Conservation (phyloP, 1,284 basidiomycete genomes). For the Cryptococcus hybrid region DNA sequence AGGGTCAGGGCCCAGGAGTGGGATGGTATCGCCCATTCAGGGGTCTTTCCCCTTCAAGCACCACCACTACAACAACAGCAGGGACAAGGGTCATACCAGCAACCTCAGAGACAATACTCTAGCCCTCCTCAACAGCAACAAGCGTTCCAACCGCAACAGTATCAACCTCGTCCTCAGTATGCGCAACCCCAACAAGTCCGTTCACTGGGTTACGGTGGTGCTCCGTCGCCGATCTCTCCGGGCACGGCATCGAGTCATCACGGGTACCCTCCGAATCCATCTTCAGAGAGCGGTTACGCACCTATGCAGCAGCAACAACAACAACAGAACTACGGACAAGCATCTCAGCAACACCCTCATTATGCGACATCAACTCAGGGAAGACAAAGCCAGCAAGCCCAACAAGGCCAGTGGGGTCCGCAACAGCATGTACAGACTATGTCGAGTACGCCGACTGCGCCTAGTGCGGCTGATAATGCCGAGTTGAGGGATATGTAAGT, state of each 20-base stretch:
- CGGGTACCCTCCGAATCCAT: neutral
- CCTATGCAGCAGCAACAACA: conserved; percentile 8
- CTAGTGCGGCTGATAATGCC: conserved; percentile 19
- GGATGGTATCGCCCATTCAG: neutral
- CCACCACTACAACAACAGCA: conserved; percentile 15
- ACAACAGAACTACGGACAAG: conserved; percentile 8
- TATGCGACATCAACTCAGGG: conserved; percentile 10
- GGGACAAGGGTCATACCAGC: neutral
- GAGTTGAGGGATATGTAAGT: conserved; percentile 40
- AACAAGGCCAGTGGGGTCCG: conserved; percentile 18
- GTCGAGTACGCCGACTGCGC: conserved; percentile 11
- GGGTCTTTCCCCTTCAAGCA: neutral
- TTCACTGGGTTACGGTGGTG: neutral
- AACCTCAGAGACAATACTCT: conserved; percentile 13
- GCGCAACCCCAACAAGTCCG: conserved; percentile 14
- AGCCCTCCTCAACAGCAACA: conserved; percentile 8
- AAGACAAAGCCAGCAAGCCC: conserved; percentile 4
- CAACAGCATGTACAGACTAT: conserved; percentile 12
- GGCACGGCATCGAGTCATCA: neutral
- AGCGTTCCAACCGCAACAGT: conserved; percentile 13
- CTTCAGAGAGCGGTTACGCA: neutral
- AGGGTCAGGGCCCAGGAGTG: neutral
- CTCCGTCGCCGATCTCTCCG: neutral
- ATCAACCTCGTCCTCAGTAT: conserved; percentile 12
- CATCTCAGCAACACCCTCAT: conserved; percentile 4